Evolutionary conservation across 2,329 filamentous ascomycete species (phyloP).

Genomic region (Xylariaceae sp.): DNA sequence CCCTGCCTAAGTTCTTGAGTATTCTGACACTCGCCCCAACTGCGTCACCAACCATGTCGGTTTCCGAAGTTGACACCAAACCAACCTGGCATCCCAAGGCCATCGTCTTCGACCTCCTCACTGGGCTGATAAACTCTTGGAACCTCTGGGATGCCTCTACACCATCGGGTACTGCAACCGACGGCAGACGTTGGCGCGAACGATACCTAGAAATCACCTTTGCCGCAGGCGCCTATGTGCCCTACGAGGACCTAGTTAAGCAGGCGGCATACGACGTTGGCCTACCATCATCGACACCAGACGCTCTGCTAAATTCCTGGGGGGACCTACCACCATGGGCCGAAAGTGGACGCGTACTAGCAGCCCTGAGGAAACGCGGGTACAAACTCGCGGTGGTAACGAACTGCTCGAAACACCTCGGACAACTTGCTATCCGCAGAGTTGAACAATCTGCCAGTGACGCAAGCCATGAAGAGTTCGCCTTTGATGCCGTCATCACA

Average conservation of each 20-base stretch:
- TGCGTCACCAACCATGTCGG: neutral
- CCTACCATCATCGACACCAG: slow-evolving; percentile 13
- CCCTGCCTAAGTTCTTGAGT: no score
- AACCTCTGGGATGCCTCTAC: slow-evolving; percentile 14
- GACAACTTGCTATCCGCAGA: slow-evolving; percentile 3
- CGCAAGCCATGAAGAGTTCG: neutral
- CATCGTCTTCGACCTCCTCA: slow-evolving; percentile 18
- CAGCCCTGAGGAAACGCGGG: slow-evolving; percentile 1
- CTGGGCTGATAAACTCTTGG: slow-evolving; percentile 16
- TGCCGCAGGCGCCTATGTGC: slow-evolving; percentile 10
- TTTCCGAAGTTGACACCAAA: neutral
- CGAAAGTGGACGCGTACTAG: slow-evolving; percentile 5
- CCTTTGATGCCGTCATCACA: slow-evolving; percentile 15
- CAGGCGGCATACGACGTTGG: slow-evolving; percentile 10
- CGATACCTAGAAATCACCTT: slow-evolving; percentile 15
- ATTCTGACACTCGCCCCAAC: neutral
- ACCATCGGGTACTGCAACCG: slow-evolving; percentile 5
- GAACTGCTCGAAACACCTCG: slow-evolving; percentile 16
- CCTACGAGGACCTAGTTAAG: slow-evolving; percentile 16
- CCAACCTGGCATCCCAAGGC: slow-evolving; percentile 14
- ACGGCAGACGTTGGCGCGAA: slow-evolving; percentile 13
- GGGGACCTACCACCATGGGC: slow-evolving; percentile 7
- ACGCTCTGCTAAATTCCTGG: slow-evolving; percentile 7
- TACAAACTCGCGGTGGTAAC: slow-evolving; percentile 18
- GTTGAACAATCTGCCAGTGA: slow-evolving; percentile 7